These are phyloP conservation scores for Tylopilus balloui DNA, from an alignment of 768 basidiomycete species.

Conservation along the genomic window DNA sequence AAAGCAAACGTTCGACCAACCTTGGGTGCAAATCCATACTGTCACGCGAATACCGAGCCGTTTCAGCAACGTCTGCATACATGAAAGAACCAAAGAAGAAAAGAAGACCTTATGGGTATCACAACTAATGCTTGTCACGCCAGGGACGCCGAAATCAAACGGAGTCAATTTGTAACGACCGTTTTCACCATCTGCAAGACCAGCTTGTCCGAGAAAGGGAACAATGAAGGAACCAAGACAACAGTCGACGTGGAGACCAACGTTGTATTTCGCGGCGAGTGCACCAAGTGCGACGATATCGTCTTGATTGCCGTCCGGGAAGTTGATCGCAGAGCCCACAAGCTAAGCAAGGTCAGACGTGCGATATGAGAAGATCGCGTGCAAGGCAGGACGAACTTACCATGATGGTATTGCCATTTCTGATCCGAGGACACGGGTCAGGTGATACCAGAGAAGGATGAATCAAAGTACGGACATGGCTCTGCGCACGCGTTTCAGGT, in stretches of 20 bases:
- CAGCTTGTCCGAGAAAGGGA: constrained; percentile 82
- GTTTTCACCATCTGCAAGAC: constrained; percentile 55
- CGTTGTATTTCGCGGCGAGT: constrained; percentile 67
- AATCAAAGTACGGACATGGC: constrained; percentile 66
- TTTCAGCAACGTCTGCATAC: neutral
- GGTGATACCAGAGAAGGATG: neutral
- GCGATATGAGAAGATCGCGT: neutral
- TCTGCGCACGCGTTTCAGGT: constrained; percentile 70
- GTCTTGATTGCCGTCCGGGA: constrained; percentile 83
- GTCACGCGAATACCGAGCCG: neutral
- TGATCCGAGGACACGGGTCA: constrained; percentile 27
- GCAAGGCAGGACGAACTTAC: constrained; percentile 33
- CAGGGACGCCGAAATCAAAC: constrained; percentile 88
- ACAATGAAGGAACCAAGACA: constrained; percentile 93
- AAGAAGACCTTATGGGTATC: constrained; percentile 83
- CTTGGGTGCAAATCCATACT: constrained; percentile 96
- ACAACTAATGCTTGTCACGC: constrained; percentile 93
- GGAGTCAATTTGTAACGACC: constrained; percentile 54
- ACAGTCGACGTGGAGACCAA: constrained; percentile 92
- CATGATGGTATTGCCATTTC: constrained; percentile 88
- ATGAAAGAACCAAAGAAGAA: neutral
- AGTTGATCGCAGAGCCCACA: constrained; percentile 83
- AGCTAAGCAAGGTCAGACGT: constrained; percentile 42
- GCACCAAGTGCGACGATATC: constrained; percentile 74
- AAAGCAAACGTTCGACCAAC: constrained; percentile 33